These are phyloP conservation scores for Bocquillonia castaneifolia DNA, from an alignment of 441 rosid genomes.

Conservation along the genomic window DNA sequence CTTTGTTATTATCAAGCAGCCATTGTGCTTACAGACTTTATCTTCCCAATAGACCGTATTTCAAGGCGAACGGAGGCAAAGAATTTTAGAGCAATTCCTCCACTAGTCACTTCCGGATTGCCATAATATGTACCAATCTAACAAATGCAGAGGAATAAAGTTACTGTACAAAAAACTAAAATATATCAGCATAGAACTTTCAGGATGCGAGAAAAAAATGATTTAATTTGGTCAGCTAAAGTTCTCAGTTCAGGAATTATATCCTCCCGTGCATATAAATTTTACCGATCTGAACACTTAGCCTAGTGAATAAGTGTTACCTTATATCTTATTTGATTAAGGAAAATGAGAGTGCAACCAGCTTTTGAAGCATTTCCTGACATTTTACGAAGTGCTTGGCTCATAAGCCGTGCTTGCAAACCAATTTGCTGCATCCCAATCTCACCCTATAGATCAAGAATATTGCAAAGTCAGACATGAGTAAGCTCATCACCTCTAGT, in stretches of 20 bases:
- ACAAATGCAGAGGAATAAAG: slow-evolving; percentile 28
- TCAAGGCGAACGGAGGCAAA: slow-evolving; percentile 93
- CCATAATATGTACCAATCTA: slow-evolving; percentile 96
- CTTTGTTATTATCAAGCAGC: slow-evolving; percentile 11
- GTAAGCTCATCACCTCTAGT: slow-evolving; percentile 8
- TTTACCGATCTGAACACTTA: slow-evolving; percentile 1
- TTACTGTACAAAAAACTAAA: slow-evolving; percentile 7
- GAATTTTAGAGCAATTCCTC: slow-evolving; percentile 91
- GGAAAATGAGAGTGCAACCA: slow-evolving; percentile 86
- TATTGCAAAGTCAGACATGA: slow-evolving; percentile 12
- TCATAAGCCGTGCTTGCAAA: slow-evolving; percentile 95
- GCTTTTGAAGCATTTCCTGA: slow-evolving; percentile 99
- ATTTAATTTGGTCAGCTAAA: background rate
- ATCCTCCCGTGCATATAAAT: background rate
- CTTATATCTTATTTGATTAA: slow-evolving; percentile 93
- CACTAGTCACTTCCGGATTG: slow-evolving; percentile 96
- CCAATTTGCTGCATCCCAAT: slow-evolving; percentile 99
- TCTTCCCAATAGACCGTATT: slow-evolving; percentile 89
- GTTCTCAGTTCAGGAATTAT: background rate
- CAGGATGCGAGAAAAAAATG: background rate
- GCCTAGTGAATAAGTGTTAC: slow-evolving; percentile 30
- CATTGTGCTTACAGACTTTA: slow-evolving; percentile 71
- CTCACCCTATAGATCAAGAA: slow-evolving; percentile 60
- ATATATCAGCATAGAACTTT: background rate
- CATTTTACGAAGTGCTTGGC: slow-evolving; percentile 98